Evolutionary conservation across 1,284 basidiomycete species (phyloP), one percentile per base, ranked within the genome.

Genomic region (Neotropicomus parvogracilis): DNA sequence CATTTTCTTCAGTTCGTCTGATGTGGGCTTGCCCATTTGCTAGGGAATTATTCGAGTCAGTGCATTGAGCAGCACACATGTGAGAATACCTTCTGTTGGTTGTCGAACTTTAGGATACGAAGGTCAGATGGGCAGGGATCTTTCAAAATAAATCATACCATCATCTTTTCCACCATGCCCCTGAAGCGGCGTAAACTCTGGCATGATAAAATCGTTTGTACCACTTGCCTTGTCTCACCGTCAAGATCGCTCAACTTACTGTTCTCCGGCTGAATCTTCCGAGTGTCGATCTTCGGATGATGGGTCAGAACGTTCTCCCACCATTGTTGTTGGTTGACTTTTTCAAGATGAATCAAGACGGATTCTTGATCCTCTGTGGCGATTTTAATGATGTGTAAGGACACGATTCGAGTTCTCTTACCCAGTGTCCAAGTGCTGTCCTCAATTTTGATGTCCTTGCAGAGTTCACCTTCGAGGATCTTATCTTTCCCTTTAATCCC

Each of bases 111-210:
- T 40, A 45, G 39, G 46, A 39, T 26, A 35, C 37, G 19, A 40
- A 29, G 46, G 44, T 59, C 40, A 57, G 46, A 42, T 29, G 38
- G 47, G 33, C 13, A 47, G 31, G 3, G 27, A 39, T 4, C 3
- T 33, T 43, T 12, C 29, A n/a, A 38, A 11, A 4, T 28, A 21
- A 16, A 58, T 64, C 87, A 59, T 70, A 94, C 95, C 95, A 99
- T 99, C 97, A 99, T 99, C 75, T 99, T 99, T 71, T 99, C 97
- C 0, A 99, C 97, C 91, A 99, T 92, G 0, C 91, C 92, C 58
- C 95, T 90, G 62, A 46, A 49, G 46, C 13, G 43, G 39, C n/a
- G 42, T 57, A 28, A 57, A 37, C 7, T 37, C 37, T 46, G 14
- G n/a, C 24, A 34, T 27, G 12, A 39, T 13, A n/a, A 26, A 13